These are phyloP conservation scores for Voacanga thouarsii DNA, from an alignment of 257 asterid genomes.

Conservation along the genomic window DNA sequence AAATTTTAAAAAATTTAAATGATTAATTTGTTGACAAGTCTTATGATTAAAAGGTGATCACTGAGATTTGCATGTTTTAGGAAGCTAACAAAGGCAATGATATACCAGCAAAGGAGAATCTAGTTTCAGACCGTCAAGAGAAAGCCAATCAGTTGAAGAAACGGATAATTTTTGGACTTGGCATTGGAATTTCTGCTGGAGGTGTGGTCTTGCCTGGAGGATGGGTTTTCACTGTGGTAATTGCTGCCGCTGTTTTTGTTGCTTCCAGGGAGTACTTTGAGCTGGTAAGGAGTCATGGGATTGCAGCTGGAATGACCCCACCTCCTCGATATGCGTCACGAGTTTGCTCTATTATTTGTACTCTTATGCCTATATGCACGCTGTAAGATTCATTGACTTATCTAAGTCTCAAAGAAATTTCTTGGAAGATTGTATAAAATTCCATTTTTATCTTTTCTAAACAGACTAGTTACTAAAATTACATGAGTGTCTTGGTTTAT, in stretches of 20 bases:
- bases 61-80: slow-evolving; percentile 55
- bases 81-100: slow-evolving; percentile 52
- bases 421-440: background rate
- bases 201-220: slow-evolving; percentile 93
- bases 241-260: slow-evolving; percentile 76
- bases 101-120: slow-evolving; percentile 30
- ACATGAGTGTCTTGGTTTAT: background rate
- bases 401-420: background rate
- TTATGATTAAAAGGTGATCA: slow-evolving; percentile 25
- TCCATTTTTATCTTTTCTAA: background rate
- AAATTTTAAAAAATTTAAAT: background rate
- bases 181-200: slow-evolving; percentile 75
- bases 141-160: slow-evolving; percentile 70
- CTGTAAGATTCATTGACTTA: slow-evolving; percentile 61
- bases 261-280: slow-evolving; percentile 93
- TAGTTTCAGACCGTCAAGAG: slow-evolving; percentile 36
- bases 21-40: background rate
- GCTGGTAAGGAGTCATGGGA: slow-evolving; percentile 93
- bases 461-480: background rate
- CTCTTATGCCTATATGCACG: slow-evolving; percentile 80
- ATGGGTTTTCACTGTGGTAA: slow-evolving; percentile 76
- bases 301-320: slow-evolving; percentile 95
- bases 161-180: slow-evolving; percentile 84
- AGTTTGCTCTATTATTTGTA: slow-evolving; percentile 77
- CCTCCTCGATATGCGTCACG: slow-evolving; percentile 92